Conservation (phyloP, 331 rosid species). For the Quercus tomentella region DNA sequence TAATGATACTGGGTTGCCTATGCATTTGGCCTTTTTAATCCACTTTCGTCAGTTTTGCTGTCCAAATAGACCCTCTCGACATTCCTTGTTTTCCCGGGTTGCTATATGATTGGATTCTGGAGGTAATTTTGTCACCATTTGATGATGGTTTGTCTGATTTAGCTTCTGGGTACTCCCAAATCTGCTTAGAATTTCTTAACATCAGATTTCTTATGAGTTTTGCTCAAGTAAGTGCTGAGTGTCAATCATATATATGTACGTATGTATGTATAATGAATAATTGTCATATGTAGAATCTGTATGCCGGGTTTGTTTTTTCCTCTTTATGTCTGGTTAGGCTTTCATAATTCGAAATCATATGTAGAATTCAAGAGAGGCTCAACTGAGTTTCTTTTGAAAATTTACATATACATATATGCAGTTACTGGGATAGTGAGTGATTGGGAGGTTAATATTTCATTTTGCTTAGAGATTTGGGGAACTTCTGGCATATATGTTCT, state of each 20-base stretch:
- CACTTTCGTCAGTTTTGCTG: constrained; percentile 25
- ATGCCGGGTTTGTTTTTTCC: not conserved
- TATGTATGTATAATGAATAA: constrained; percentile 2
- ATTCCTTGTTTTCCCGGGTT: constrained; percentile 20
- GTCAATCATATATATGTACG: constrained; percentile 4
- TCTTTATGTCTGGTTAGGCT: constrained; percentile 2
- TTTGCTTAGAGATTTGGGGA: constrained; percentile 25
- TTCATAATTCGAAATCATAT: constrained; percentile 5
- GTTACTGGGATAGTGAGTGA: constrained; percentile 1
- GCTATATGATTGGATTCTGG: constrained; percentile 13
- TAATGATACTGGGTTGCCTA: constrained; percentile 12
- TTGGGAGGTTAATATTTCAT: not conserved
- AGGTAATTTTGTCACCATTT: constrained; percentile 4
- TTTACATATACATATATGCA: not conserved
- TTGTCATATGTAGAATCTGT: not conserved
- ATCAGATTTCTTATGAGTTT: constrained; percentile 11
- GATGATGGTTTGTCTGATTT: constrained; percentile 14
- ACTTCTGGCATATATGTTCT: constrained; percentile 10
- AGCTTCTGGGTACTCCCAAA: constrained; percentile 16
- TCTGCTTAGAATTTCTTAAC: constrained; percentile 4
- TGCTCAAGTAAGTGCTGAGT: constrained; percentile 3
- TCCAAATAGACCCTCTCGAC: constrained; percentile 15
- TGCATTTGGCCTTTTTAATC: constrained; percentile 29
- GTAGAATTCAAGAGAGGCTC: not conserved
- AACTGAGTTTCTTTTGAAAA: constrained; percentile 2